These are phyloP conservation scores for Handroanthus guayacan DNA, from an alignment of 257 asterid species.

Conservation along the genomic window DNA sequence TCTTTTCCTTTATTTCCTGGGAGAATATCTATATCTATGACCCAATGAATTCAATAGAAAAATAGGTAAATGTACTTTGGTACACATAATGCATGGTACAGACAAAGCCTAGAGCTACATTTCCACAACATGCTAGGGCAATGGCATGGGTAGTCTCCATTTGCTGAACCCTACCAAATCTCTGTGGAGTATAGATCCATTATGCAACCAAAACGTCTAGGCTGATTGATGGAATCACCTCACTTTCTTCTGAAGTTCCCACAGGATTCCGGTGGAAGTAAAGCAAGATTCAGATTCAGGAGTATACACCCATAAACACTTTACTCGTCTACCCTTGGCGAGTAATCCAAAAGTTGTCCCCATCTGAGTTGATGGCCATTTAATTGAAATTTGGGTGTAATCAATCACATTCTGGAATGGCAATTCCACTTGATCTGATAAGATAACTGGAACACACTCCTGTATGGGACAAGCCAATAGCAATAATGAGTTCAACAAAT, in stretches of 20 bases:
- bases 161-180: conserved; percentile 75
- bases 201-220: conserved; percentile 95
- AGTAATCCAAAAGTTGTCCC: conserved; percentile 82
- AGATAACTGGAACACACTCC: conserved; percentile 94
- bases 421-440: conserved; percentile 88
- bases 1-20: not conserved
- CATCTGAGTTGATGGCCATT: conserved; percentile 85
- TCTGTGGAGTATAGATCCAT: conserved; percentile 71
- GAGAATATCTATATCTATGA: not conserved
- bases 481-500: conserved; percentile 29
- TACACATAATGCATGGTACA: not conserved
- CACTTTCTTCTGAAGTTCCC: conserved; percentile 94
- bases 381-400: conserved; percentile 79
- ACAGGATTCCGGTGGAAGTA: conserved; percentile 73
- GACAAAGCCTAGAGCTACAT: not conserved
- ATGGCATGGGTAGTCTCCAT: conserved; percentile 80
- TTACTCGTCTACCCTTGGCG: conserved; percentile 67
- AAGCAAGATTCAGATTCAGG: conserved; percentile 81
- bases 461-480: conserved; percentile 46
- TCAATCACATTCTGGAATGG: conserved; percentile 86
- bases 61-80: not conserved
- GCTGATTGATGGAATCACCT: conserved; percentile 88
- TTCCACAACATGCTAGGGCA: conserved; percentile 55
- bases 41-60: not conserved
- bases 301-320: conserved; percentile 84